phyloP scores from a whole-genome alignment of 495 filamentous ascomycete genomes.

The Xeromyces bisporus region DNA sequence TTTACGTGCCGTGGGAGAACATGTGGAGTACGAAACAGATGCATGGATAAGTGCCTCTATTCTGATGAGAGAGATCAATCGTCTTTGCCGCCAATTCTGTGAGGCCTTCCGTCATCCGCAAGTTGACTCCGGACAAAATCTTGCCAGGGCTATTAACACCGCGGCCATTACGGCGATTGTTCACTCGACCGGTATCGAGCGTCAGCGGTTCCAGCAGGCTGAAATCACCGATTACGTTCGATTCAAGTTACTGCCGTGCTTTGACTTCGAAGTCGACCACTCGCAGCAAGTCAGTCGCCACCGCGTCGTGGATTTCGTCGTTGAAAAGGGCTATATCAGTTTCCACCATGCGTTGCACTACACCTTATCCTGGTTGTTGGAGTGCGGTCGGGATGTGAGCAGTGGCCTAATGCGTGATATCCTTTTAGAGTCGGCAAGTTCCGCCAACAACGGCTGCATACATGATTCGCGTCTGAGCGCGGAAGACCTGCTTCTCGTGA shows the following conservation, averaged over 20 bases:
- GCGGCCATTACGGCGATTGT: slow-evolving; percentile 64
- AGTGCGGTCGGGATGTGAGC: slow-evolving; percentile 65
- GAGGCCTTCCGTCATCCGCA: slow-evolving; percentile 63
- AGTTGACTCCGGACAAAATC: slow-evolving; percentile 37
- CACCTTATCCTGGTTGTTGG: slow-evolving; percentile 91
- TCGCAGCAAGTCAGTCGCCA: slow-evolving; percentile 22
- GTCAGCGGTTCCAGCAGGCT: slow-evolving; percentile 66
- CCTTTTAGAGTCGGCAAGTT: slow-evolving; percentile 37
- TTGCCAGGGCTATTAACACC: slow-evolving; percentile 56
- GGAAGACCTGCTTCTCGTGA: slow-evolving; percentile 69
- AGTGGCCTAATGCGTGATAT: slow-evolving; percentile 44
- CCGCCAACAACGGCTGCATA: slow-evolving; percentile 16
- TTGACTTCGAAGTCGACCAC: slow-evolving; percentile 58
- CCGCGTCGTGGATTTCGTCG: slow-evolving; percentile 67
- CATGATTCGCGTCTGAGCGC: slow-evolving; percentile 17
- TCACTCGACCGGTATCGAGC: slow-evolving; percentile 77
- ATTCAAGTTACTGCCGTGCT: slow-evolving; percentile 61
- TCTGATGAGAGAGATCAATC: slow-evolving; percentile 87
- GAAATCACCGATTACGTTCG: slow-evolving; percentile 72
- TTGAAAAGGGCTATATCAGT: slow-evolving; percentile 79
- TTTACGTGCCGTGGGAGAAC: slow-evolving; percentile 74
- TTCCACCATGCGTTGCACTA: slow-evolving; percentile 98
- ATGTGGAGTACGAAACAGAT: slow-evolving; percentile 96
- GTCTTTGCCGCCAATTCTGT: slow-evolving; percentile 70
- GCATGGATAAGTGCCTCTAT: slow-evolving; percentile 94